Conservation (phyloP, 2,329 filamentous ascomycete species). For the Clarireedia homoeocarpa region DNA sequence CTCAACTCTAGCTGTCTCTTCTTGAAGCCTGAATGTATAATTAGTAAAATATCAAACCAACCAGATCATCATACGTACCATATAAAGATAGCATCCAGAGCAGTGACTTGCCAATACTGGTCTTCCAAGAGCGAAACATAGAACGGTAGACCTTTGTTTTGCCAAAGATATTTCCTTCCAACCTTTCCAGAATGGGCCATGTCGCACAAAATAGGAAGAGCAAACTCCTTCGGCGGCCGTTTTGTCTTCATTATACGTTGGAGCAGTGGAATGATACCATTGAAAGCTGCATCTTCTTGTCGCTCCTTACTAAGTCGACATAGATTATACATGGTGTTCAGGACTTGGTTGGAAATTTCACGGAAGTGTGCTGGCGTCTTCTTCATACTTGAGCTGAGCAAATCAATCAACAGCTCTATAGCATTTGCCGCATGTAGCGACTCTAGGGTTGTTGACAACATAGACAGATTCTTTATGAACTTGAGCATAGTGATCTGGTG, state of each 20-base stretch:
- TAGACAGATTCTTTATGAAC: constrained; percentile 98
- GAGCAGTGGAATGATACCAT: constrained; percentile 87
- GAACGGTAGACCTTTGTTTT: constrained; percentile 91
- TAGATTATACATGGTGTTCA: constrained; percentile 98
- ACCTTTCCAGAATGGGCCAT: constrained; percentile 98
- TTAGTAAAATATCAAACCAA: constrained; percentile 10
- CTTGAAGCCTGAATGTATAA: constrained; percentile 60
- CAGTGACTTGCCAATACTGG: constrained; percentile 98
- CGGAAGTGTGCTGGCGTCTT: constrained; percentile 57
- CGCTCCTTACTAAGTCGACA: constrained; percentile 93
- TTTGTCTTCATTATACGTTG: constrained; percentile 84
- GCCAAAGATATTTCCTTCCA: constrained; percentile 87
- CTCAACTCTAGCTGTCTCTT: constrained; percentile 96
- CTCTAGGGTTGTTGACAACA: constrained; percentile 92
- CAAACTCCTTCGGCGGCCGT: constrained; percentile 77
- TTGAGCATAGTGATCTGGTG: constrained; percentile 99
- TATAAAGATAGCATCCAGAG: constrained; percentile 92
- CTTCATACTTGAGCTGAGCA: constrained; percentile 71
- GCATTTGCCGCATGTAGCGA: constrained; percentile 93
- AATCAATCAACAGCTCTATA: constrained; percentile 88
- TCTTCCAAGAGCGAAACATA: constrained; percentile 89
- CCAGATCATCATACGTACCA: constrained; percentile 49
- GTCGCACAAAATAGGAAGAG: constrained; percentile 90
- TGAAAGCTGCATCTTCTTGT: constrained; percentile 91
- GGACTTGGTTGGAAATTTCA: constrained; percentile 93